phyloP scores from a whole-genome alignment of 2,329 filamentous ascomycete species.

The Diaporthe destruens region DNA sequence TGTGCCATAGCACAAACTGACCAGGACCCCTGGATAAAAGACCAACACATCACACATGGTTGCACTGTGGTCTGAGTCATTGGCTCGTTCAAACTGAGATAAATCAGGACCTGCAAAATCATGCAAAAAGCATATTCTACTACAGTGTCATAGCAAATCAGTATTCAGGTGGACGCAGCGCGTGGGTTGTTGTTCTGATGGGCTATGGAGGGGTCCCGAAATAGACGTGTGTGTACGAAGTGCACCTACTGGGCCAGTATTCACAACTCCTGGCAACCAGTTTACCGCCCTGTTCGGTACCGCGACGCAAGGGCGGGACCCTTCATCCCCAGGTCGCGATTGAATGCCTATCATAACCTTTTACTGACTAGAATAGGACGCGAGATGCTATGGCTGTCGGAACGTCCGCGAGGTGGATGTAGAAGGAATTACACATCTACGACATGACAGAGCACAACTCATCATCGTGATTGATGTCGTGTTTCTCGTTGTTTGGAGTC shows the following conservation, averaged over 20 bases:
- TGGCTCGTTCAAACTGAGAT: not conserved
- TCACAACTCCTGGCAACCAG: not conserved
- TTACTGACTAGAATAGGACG: not conserved
- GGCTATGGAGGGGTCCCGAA: not conserved
- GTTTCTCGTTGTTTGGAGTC: no score
- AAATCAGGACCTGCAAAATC: not conserved
- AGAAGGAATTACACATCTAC: not conserved
- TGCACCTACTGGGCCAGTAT: not conserved
- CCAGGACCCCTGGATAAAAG: not conserved
- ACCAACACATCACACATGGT: not conserved
- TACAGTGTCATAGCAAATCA: no score
- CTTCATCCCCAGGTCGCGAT: not conserved
- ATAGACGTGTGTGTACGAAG: not conserved
- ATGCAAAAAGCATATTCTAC: no score
- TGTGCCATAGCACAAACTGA: not conserved
- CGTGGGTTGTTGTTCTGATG: no score
- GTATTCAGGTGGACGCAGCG: not conserved
- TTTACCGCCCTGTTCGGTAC: not conserved
- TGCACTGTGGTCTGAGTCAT: not conserved
- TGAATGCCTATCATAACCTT: not conserved
- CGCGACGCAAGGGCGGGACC: not conserved
- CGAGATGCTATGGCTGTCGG: not conserved
- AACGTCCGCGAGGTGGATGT: not conserved
- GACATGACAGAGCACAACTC: no score
- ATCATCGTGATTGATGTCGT: no score